Conservation (phyloP, 2,329 filamentous ascomycete species). For the Pyrenophora teres region DNA sequence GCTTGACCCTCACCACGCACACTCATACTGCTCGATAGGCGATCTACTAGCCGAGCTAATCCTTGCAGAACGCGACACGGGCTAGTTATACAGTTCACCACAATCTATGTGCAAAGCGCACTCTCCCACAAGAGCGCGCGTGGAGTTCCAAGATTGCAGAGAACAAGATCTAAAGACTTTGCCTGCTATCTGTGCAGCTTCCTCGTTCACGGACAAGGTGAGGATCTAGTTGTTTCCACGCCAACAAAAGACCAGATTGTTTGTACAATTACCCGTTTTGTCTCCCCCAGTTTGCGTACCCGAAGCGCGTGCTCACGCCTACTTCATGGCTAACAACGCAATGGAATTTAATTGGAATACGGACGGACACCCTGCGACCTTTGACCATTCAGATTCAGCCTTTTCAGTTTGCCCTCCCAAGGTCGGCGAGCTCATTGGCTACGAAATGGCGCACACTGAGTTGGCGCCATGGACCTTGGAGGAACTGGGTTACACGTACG, state of each 20-base stretch:
- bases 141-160: too few relatives aligned
- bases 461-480: conserved; percentile 1
- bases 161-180: too few relatives aligned
- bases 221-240: not conserved
- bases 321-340: not conserved
- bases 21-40: not conserved
- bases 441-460: not conserved
- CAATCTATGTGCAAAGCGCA: too few relatives aligned
- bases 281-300: not conserved
- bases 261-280: conserved; percentile 12
- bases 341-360: not conserved
- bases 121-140: too few relatives aligned
- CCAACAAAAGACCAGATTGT: conserved; percentile 8
- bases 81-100: too few relatives aligned
- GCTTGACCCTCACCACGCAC: not conserved
- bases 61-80: too few relatives aligned
- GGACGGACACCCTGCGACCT: not conserved
- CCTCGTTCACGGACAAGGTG: too few relatives aligned
- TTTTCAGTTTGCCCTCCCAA: not conserved
- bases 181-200: too few relatives aligned
- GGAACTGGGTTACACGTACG: conserved; percentile 6
- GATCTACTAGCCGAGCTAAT: too few relatives aligned
- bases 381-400: not conserved
- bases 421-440: not conserved
- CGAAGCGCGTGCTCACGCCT: not conserved